Evolutionary conservation across 805 yeast species (phyloP).

Genomic region (Crinitomyces ghanaensis): DNA sequence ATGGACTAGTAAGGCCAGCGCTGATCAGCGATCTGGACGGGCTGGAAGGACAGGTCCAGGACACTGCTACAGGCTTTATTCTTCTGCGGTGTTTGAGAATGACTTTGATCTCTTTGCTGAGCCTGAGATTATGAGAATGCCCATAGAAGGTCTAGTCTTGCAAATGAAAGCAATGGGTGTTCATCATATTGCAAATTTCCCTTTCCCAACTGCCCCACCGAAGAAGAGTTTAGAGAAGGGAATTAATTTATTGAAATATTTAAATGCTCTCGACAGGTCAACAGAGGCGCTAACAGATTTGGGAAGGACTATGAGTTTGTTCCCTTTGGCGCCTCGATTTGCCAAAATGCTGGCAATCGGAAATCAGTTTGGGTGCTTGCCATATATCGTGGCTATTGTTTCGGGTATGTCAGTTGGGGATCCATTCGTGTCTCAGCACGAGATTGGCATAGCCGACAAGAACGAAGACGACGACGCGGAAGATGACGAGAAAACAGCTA

Average conservation of each 20-base stretch:
- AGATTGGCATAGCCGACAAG: slow-evolving; percentile 41
- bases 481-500: slow-evolving; percentile 18
- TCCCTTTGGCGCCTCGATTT: slow-evolving; percentile 90
- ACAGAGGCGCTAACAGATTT: slow-evolving; percentile 52
- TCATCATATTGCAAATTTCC: slow-evolving; percentile 79
- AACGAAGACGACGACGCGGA: slow-evolving; percentile 23
- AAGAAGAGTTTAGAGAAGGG: slow-evolving; percentile 49
- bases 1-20: slow-evolving; percentile 93
- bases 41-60: slow-evolving; percentile 99
- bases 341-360: slow-evolving; percentile 84
- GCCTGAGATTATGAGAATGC: slow-evolving; percentile 92
- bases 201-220: slow-evolving; percentile 92
- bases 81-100: slow-evolving; percentile 87
- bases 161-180: slow-evolving; percentile 97
- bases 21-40: slow-evolving; percentile 91
- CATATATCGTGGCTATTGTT: slow-evolving; percentile 83
- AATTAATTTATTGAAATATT: slow-evolving; percentile 48
- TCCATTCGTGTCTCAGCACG: slow-evolving; percentile 69
- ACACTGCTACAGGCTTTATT: slow-evolving; percentile 82
- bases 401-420: slow-evolving; percentile 91
- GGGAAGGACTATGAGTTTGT: slow-evolving; percentile 77
- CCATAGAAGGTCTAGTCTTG: slow-evolving; percentile 89
- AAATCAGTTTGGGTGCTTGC: slow-evolving; percentile 74
- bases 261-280: slow-evolving; percentile 62
- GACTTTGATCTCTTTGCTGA: slow-evolving; percentile 71